These are phyloP conservation scores for Plantago elongata DNA, from an alignment of 257 asterid genomes.

Conservation along the genomic window DNA sequence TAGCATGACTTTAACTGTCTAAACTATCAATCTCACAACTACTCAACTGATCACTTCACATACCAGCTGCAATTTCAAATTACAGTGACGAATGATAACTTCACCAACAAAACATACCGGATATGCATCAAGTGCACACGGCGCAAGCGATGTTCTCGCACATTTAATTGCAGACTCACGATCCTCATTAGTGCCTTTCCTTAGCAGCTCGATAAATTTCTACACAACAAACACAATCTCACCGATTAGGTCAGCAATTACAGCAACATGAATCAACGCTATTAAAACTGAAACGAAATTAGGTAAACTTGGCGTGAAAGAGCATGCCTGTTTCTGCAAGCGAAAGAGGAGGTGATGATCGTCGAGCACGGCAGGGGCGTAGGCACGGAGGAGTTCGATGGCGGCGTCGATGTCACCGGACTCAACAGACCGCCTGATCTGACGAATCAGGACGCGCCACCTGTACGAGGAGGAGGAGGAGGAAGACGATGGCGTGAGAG, in stretches of 20 bases:
- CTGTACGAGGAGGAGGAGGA: conserved; percentile 58
- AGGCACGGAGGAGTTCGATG: conserved; percentile 51
- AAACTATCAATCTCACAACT: neutral
- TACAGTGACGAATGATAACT: neutral
- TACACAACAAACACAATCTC: conserved; percentile 21
- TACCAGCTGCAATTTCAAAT: neutral
- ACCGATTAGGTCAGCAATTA: neutral
- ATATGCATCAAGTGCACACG: conserved; percentile 94
- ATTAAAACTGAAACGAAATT: conserved; percentile 1
- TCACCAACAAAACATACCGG: conserved; percentile 45
- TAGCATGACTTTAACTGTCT: neutral
- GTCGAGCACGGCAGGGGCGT: conserved; percentile 65
- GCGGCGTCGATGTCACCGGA: conserved; percentile 83
- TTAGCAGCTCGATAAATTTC: conserved; percentile 87
- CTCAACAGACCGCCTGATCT: conserved; percentile 69
- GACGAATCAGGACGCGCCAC: conserved; percentile 77
- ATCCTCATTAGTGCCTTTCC: conserved; percentile 78
- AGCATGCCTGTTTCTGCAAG: conserved; percentile 82
- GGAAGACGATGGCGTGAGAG: conserved; percentile 37
- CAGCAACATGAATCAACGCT: neutral
- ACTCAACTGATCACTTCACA: neutral
- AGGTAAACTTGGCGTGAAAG: neutral
- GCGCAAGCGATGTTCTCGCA: conserved; percentile 73
- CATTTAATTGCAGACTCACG: conserved; percentile 78
- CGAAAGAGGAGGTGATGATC: conserved; percentile 96